phyloP scores from a whole-genome alignment of 2,329 filamentous ascomycete genomes.

The Xylariaceae sp. region DNA sequence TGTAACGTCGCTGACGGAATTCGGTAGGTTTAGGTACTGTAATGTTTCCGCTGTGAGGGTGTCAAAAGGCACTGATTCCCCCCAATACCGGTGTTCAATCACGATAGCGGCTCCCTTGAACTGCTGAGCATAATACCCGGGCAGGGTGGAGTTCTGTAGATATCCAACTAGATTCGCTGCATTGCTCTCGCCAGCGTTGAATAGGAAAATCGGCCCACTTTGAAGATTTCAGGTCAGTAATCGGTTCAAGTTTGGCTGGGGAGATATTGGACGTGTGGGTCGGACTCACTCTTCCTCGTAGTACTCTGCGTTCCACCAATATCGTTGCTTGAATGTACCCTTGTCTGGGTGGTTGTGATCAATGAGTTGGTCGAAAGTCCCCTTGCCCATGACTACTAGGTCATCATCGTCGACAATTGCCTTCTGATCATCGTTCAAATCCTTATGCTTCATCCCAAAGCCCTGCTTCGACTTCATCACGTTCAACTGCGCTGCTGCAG shows the following conservation, averaged over 20 bases:
- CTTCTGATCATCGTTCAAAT: conserved; percentile 3
- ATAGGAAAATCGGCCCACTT: conserved; percentile 34
- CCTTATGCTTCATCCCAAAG: conserved; percentile 14
- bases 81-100: conserved; percentile 35
- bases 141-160: conserved; percentile 24
- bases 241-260: background rate
- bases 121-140: conserved; percentile 31
- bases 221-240: background rate
- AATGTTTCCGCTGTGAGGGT: conserved; percentile 32
- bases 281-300: conserved; percentile 29
- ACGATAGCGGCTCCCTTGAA: conserved; percentile 31
- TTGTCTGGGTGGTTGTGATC: conserved; percentile 18
- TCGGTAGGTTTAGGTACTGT: conserved; percentile 38
- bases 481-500: background rate
- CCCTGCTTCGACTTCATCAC: conserved; percentile 6
- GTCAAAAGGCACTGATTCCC: conserved; percentile 30
- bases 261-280: background rate
- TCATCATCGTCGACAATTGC: background rate
- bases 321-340: conserved; percentile 29
- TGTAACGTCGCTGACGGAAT: conserved; percentile 38
- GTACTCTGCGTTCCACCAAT: conserved; percentile 31
- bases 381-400: conserved; percentile 18
- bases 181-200: conserved; percentile 29
- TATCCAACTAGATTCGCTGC: conserved; percentile 28
- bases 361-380: conserved; percentile 25